A percentile compares a stretch with the other conserved stretches of the same genome.
phyloP scores from a whole-genome alignment of 2,329 filamentous ascomycete species.

The Paradendryphiella salina region DNA sequence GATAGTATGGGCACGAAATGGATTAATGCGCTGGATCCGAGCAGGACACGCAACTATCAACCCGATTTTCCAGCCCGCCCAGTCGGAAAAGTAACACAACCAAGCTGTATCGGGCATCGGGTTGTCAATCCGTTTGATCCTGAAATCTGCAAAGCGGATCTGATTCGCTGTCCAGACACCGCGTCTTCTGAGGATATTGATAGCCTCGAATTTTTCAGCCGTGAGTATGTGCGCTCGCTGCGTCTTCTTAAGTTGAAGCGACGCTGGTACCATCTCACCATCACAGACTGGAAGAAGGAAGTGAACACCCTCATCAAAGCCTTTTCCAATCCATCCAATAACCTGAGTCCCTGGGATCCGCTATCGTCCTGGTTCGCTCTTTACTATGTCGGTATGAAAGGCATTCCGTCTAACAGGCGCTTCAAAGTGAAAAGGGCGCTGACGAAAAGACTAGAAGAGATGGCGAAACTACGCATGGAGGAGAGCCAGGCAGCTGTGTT shows the following conservation, averaged over 20 bases:
- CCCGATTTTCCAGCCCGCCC: too few relatives aligned
- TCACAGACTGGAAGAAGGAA: neutral
- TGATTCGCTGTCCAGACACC: neutral
- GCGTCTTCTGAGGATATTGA: neutral
- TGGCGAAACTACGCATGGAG: neutral
- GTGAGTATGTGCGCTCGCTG: neutral
- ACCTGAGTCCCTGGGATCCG: neutral
- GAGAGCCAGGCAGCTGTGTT: neutral
- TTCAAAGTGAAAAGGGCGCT: neutral
- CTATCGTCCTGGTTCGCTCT: neutral
- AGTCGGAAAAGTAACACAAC: too few relatives aligned
- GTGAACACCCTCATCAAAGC: neutral
- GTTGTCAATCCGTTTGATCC: neutral
- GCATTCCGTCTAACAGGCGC: neutral
- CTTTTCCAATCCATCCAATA: neutral
- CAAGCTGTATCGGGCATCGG: too few relatives aligned
- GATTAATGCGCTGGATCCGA: too few relatives aligned
- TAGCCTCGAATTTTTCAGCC: neutral
- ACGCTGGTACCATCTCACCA: neutral
- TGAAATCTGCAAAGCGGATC: neutral
- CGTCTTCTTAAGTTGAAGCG: neutral
- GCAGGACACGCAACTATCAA: too few relatives aligned
- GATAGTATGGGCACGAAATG: too few relatives aligned
- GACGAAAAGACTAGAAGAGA: neutral
- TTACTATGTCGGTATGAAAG: neutral